phyloP scores from a whole-genome alignment of 23 red algal genomes.

The Agarophyton chilense region DNA sequence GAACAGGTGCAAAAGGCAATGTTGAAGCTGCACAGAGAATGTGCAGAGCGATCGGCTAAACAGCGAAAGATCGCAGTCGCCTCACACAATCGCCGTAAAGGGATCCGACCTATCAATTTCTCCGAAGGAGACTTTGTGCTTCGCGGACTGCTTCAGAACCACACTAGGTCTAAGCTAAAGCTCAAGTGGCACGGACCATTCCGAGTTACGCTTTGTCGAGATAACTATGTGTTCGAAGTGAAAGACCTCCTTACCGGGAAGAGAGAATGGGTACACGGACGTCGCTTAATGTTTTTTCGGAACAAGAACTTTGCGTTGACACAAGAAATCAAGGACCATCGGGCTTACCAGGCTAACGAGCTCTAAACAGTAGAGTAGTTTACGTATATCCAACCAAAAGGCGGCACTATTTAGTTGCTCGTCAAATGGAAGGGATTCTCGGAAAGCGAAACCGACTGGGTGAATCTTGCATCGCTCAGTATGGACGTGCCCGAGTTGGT shows the following conservation, averaged over 20 bases:
- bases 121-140: conserved; percentile 6
- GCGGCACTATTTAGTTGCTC: not conserved
- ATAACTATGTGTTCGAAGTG: conserved; percentile 14
- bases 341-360: conserved; percentile 19
- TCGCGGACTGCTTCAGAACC: not conserved
- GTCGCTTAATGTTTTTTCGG: conserved; percentile 21
- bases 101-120: not conserved
- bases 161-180: not conserved
- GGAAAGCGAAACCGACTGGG: conserved; percentile 26
- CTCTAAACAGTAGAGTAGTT: not conserved
- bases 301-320: conserved; percentile 24
- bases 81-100: conserved; percentile 8
- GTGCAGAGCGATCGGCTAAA: not conserved
- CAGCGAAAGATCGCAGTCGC: not conserved
- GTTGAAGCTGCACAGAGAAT: not conserved
- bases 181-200: conserved; percentile 32
- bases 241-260: conserved; percentile 7
- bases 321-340: conserved; percentile 19
- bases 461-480: not conserved
- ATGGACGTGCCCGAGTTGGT: not conserved
- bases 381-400: not conserved
- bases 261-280: conserved; percentile 1
- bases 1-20: not conserved
- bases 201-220: not conserved
- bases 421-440: conserved; percentile 23